Percentiles rank a stretch among this genome's conserved stretches.
Evolutionary conservation across 805 yeast species (phyloP).

Genomic region (Barnettozyma populi): DNA sequence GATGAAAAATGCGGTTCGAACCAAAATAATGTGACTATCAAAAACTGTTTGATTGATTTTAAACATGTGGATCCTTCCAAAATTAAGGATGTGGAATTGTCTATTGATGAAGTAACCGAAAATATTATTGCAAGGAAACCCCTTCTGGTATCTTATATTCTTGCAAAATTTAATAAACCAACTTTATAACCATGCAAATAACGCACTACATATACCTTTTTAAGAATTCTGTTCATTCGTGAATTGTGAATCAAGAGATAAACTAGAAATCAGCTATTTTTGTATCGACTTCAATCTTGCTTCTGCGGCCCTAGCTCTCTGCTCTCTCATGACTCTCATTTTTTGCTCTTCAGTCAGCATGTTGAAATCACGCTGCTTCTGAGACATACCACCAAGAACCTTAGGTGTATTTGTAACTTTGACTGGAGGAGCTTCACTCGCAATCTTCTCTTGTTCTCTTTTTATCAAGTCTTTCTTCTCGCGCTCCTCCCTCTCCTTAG

Average conservation of each 20-base stretch:
- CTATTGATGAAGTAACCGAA: slow-evolving; percentile 32
- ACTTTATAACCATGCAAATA: slow-evolving; percentile 7
- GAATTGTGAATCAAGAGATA: background rate
- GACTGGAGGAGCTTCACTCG: slow-evolving; percentile 24
- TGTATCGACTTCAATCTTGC: slow-evolving; percentile 51
- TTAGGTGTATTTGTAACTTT: slow-evolving; percentile 32
- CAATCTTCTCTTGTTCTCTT: slow-evolving; percentile 40
- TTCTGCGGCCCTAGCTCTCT: slow-evolving; percentile 94
- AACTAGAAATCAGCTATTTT: background rate
- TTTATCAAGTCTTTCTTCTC: slow-evolving; percentile 39
- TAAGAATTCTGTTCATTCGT: background rate
- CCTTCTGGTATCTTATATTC: slow-evolving; percentile 33
- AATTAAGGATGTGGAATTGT: slow-evolving; percentile 6
- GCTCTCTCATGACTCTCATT: slow-evolving; percentile 81
- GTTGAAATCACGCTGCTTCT: slow-evolving; percentile 40
- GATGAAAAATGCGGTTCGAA: slow-evolving; percentile 11
- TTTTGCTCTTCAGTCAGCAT: slow-evolving; percentile 72
- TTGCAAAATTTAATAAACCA: slow-evolving; percentile 34
- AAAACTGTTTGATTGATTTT: slow-evolving; percentile 56
- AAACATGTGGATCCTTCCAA: slow-evolving; percentile 53
- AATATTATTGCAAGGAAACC: slow-evolving; percentile 23
- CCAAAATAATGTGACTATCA: slow-evolving; percentile 39
- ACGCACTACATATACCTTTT: background rate
- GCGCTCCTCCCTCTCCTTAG: slow-evolving; percentile 31
- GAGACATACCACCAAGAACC: slow-evolving; percentile 24